A percentile compares a stretch with the other conserved stretches of the same genome.
Evolutionary conservation across 176 grass and related monocot genomes (phyloP).

Genomic region (Zea mays): DNA sequence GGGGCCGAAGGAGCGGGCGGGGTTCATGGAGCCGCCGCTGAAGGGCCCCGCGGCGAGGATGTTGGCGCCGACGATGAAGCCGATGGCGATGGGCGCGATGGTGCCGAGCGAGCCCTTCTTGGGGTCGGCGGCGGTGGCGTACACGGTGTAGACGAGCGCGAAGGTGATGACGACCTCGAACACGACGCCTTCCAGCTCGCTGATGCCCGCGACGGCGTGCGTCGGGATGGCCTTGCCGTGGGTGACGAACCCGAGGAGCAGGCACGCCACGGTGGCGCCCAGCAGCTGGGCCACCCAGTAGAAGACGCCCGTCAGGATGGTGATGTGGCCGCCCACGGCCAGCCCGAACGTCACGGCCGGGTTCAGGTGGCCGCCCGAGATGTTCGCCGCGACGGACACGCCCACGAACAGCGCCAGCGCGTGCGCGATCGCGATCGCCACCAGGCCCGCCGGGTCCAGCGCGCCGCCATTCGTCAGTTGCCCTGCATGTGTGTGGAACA

Average conservation of each 20-base stretch:
- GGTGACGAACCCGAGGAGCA: conserved; percentile 87
- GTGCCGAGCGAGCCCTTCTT: no score
- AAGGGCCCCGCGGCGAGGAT: no score
- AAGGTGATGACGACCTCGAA: no score
- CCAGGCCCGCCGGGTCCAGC: conserved; percentile 48
- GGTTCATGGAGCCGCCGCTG: no score
- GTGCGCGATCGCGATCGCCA: no score
- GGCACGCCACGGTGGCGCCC: conserved; percentile 64
- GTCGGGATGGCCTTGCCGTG: conserved; percentile 87
- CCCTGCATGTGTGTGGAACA: conserved; percentile 32
- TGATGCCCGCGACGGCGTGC: conserved; percentile 46
- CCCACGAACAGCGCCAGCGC: conserved; percentile 73
- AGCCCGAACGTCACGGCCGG: conserved; percentile 87
- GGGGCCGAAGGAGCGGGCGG: no score
- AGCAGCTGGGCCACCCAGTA: conserved; percentile 91
- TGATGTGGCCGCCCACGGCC: conserved; percentile 79
- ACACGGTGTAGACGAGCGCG: no score
- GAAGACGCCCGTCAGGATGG: conserved; percentile 84
- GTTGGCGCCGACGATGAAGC: no score
- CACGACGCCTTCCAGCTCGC: no score
- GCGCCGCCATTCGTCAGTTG: conserved; percentile 55
- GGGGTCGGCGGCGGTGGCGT: no score
- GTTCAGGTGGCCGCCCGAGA: conserved; percentile 92
- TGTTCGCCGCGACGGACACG: conserved; percentile 83
- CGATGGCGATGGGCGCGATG: no score